Evolutionary conservation across 2,329 filamentous ascomycete species (phyloP).

Genomic region (Aureobasidium mangrovei): DNA sequence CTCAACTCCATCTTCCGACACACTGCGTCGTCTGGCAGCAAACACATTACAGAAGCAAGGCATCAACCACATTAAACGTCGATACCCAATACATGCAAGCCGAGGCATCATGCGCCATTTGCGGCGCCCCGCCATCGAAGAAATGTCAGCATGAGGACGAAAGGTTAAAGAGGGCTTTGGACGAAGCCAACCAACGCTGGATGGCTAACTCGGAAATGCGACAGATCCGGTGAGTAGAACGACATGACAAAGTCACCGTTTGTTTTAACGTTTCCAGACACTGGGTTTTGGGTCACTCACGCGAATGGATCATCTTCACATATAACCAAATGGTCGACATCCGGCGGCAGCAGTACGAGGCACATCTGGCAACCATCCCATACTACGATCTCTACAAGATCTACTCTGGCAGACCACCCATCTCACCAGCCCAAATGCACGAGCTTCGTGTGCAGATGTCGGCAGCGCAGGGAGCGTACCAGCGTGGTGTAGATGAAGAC

Average conservation of each 20-base stretch:
- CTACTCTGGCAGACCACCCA: slow-evolving; percentile 36
- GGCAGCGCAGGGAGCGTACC: slow-evolving; percentile 53
- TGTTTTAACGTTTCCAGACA: slow-evolving; percentile 26
- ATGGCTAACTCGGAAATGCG: slow-evolving; percentile 17
- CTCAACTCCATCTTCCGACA: background rate
- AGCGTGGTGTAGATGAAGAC: slow-evolving; percentile 68
- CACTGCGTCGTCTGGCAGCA: background rate
- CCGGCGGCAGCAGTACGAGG: slow-evolving; percentile 33
- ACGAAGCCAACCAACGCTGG: slow-evolving; percentile 27
- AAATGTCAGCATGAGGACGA: slow-evolving; percentile 29
- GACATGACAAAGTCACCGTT: background rate
- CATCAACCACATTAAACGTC: background rate
- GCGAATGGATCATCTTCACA: slow-evolving; percentile 36
- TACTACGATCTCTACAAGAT: slow-evolving; percentile 40
- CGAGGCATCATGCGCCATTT: slow-evolving; percentile 30
- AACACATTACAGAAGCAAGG: background rate
- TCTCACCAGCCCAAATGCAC: slow-evolving; percentile 45
- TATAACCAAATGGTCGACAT: slow-evolving; percentile 34
- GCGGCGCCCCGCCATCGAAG: slow-evolving; percentile 24
- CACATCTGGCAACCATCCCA: slow-evolving; percentile 37
- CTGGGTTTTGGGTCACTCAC: slow-evolving; percentile 39
- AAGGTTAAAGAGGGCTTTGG: slow-evolving; percentile 24
- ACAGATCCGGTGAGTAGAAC: slow-evolving; percentile 21
- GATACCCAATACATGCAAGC: slow-evolving; percentile 9
- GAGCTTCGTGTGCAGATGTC: slow-evolving; percentile 25